Percentiles rank a stretch among this genome's conserved stretches.
These are phyloP conservation scores for Linaria vulgaris DNA, from an alignment of 257 asterid genomes.

Conservation along the genomic window DNA sequence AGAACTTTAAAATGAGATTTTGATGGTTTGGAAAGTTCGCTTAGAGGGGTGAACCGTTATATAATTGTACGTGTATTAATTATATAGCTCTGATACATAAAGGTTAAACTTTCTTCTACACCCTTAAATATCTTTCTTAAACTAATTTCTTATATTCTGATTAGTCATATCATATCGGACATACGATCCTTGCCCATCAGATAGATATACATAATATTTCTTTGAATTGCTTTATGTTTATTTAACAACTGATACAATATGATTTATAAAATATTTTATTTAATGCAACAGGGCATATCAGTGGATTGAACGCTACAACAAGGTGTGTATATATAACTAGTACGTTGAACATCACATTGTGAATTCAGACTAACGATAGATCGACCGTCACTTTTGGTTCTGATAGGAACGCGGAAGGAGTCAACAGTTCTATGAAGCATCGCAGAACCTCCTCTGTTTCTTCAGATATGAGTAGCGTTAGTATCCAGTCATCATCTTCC, in stretches of 20 bases:
- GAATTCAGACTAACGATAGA: constrained; percentile 17
- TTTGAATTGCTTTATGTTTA: not conserved
- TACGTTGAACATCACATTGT: constrained; percentile 17
- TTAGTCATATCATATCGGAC: not conserved
- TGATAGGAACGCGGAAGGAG: constrained; percentile 58
- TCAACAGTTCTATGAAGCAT: constrained; percentile 49
- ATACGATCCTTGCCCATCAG: too few relatives aligned
- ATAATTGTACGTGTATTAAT: too few relatives aligned
- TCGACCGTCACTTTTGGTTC: constrained; percentile 19
- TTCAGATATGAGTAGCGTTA: constrained; percentile 83
- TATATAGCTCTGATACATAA: not conserved
- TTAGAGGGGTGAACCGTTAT: not conserved
- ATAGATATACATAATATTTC: not conserved
- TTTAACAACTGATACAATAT: constrained; percentile 10
- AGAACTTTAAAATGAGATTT: not conserved
- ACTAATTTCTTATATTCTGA: not conserved
- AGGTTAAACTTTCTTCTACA: not conserved
- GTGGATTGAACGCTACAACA: constrained; percentile 43
- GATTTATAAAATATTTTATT: constrained; percentile 16
- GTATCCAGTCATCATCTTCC: constrained; percentile 52
- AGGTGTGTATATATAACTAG: constrained; percentile 45
- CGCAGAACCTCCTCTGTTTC: constrained; percentile 74
- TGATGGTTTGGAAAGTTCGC: not conserved
- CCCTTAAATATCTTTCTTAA: not conserved
- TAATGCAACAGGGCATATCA: constrained; percentile 61